Evolutionary conservation across 2,329 filamentous ascomycete genomes (phyloP), one percentile per base, ranked within the genome.

Genomic region (Venturia pyrina): DNA sequence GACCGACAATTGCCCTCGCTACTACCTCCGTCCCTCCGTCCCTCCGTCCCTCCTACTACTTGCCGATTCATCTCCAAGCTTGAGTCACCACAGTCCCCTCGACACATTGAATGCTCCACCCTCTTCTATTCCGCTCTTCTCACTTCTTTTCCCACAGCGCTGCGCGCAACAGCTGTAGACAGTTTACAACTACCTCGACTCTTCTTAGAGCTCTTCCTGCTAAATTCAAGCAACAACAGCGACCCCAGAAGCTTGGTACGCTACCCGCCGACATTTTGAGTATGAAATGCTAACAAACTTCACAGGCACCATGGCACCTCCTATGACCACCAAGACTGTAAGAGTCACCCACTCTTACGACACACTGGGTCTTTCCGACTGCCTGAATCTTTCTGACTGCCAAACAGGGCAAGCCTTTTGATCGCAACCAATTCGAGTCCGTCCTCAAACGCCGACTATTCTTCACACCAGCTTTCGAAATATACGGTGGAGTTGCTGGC

Each of bases 401-500:
- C 19, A 59, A 13, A n/a, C 28, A 92, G 67, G 95, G 93, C 72
- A 88, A 96, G 82, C 87, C 90, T 78, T 88, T 99, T 72, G 92
- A 98, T 78, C 87, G 91, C 73, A 80, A 83, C 67, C 81, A 85
- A 66, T 86, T 98, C 74, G 95, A 98, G 75, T 89, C 87, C 68
- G 85, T 98, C 74, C 87, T 98, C 72, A 87, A 89, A 70, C 89
- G 93, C 70, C 89, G 92, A 77, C 83, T 93, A n/a, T 68, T 65
- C 67, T 68, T 65, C 56, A 67, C 62, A 28, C 48, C 50, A 65
- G 88, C 92, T 65, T 98, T 97, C 78, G 95, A 98, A 78, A 93
- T 96, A 73, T 98, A 98, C 67, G 90, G 90, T 71, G 91, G 91
- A 74, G 89, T 95, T 67, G 88, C 87, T 70, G 92, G 92, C 73